Evolutionary conservation across 306 rosid genomes (phyloP).

Genomic region (Quercus robur): DNA sequence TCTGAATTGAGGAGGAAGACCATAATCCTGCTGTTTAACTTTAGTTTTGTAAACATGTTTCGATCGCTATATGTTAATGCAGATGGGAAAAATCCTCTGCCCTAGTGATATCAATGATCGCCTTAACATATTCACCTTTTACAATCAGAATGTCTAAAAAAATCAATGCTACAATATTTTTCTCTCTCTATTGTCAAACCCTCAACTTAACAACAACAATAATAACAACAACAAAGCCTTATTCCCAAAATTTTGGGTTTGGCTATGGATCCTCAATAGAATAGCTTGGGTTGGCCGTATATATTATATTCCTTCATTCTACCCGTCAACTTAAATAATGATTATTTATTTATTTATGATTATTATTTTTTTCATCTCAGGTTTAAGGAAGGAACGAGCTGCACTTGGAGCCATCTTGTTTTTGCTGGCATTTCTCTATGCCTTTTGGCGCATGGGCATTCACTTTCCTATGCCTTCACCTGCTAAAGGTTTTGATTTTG

Average conservation of each 20-base stretch:
- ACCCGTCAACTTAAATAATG: background rate
- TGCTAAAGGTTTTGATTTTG: constrained; percentile 54
- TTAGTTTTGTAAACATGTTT: background rate
- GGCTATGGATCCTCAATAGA: too few relatives aligned
- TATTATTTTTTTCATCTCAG: constrained; percentile 19
- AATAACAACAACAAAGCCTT: too few relatives aligned
- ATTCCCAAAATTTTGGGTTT: too few relatives aligned
- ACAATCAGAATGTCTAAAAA: background rate
- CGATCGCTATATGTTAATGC: background rate
- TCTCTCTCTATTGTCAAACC: background rate
- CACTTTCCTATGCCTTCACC: constrained; percentile 98
- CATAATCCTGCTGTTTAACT: background rate
- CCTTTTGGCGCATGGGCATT: constrained; percentile 95
- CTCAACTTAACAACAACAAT: too few relatives aligned
- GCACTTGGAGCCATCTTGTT: constrained; percentile 72
- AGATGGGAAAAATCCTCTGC: background rate
- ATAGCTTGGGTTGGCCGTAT: too few relatives aligned
- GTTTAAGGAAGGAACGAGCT: constrained; percentile 74
- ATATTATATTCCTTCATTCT: too few relatives aligned
- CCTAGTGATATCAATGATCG: background rate
- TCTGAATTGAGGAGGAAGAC: background rate
- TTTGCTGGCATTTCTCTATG: constrained; percentile 81
- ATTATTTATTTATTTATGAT: too few relatives aligned
- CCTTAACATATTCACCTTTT: background rate
- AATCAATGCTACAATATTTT: background rate